phyloP scores from a whole-genome alignment of 2,329 filamentous ascomycete genomes.

The Chrysosporium queenslandicum region DNA sequence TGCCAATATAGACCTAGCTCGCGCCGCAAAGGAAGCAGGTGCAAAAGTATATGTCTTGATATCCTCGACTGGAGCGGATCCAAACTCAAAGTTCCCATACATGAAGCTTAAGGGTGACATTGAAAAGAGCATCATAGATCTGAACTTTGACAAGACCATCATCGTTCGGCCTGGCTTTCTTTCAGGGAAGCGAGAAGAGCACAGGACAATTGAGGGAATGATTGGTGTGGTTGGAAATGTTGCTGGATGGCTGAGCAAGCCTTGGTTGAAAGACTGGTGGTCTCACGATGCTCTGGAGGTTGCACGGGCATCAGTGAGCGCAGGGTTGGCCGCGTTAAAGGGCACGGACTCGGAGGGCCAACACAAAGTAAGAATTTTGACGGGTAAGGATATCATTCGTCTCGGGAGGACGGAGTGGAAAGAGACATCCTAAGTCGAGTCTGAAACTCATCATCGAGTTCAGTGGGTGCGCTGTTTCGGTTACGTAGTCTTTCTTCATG shows the following conservation, averaged over 20 bases:
- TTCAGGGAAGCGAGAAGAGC: constrained; percentile 57
- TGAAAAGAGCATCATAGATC: constrained; percentile 61
- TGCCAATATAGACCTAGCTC: constrained; percentile 68
- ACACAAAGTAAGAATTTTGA: constrained; percentile 34
- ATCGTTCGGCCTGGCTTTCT: constrained; percentile 67
- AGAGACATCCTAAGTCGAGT: background rate
- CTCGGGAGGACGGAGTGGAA: constrained; percentile 24
- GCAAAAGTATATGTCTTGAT: constrained; percentile 68
- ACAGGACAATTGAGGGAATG: constrained; percentile 49
- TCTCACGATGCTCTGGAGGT: constrained; percentile 51
- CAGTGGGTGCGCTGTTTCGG: no score
- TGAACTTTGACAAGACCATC: constrained; percentile 68
- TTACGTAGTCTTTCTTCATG: no score
- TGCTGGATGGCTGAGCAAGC: constrained; percentile 46
- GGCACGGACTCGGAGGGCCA: constrained; percentile 31
- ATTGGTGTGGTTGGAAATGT: constrained; percentile 47
- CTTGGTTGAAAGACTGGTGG: constrained; percentile 51
- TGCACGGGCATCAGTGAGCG: constrained; percentile 34
- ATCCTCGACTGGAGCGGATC: constrained; percentile 47
- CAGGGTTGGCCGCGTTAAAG: constrained; percentile 32
- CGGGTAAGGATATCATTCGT: constrained; percentile 31
- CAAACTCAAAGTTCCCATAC: constrained; percentile 47
- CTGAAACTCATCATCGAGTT: no score
- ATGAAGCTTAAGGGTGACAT: constrained; percentile 74
- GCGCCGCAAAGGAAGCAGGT: constrained; percentile 62